phyloP scores from a whole-genome alignment of 768 basidiomycete species.

The Pilatotrama ljubarskyi region DNA sequence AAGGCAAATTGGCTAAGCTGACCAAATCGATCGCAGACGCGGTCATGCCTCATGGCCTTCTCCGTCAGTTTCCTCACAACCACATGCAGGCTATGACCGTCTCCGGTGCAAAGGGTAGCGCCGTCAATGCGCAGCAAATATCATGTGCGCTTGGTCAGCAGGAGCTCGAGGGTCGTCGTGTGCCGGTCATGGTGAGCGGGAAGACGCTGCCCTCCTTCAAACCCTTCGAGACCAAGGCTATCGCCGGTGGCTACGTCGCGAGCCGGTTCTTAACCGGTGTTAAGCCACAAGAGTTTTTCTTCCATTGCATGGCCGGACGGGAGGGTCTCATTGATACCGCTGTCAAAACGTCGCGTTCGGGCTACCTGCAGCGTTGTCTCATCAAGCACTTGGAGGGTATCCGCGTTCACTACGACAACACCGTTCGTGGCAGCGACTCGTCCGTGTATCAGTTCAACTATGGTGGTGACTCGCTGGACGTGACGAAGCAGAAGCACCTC shows the following conservation, averaged over 20 bases:
- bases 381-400: constrained; percentile 99
- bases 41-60: constrained; percentile 81
- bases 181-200: constrained; percentile 98
- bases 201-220: constrained; percentile 98
- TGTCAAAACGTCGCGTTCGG: constrained; percentile 97
- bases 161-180: constrained; percentile 96
- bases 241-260: constrained; percentile 96
- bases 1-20: constrained; percentile 80
- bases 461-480: constrained; percentile 94
- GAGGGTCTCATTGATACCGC: constrained; percentile 99
- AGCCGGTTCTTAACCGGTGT: constrained; percentile 99
- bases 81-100: constrained; percentile 99
- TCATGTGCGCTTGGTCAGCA: constrained; percentile 98
- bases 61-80: constrained; percentile 95
- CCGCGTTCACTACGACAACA: constrained; percentile 96
- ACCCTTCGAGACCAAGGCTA: constrained; percentile 95
- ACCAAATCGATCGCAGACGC: constrained; percentile 89
- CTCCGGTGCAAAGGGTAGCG: constrained; percentile 97
- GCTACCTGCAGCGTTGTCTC: constrained; percentile 95
- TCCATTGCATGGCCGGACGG: constrained; percentile 99
- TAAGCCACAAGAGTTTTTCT: constrained; percentile 98
- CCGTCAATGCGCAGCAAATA: constrained; percentile 96
- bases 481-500: constrained; percentile 96
- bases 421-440: constrained; percentile 92
- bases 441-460: constrained; percentile 96